Conservation (phyloP, 257 asterid genomes). For the Orobanche coerulescens region DNA sequence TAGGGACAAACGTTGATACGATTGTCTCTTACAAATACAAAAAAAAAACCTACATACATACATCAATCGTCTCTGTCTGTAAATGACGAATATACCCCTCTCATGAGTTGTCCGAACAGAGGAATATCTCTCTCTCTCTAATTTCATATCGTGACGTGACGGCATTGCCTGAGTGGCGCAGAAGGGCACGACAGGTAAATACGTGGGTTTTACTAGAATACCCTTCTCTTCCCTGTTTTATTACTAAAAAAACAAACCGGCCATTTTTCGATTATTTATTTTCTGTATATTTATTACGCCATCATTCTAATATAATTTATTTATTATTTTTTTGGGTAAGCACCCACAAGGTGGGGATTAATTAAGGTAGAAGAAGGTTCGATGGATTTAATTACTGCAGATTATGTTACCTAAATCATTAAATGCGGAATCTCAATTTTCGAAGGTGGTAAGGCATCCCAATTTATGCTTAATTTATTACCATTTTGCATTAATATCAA, state of each 20-base stretch:
- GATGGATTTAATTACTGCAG: not conserved
- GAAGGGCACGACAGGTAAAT: slow-evolving; percentile 17
- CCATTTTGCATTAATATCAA: too few relatives aligned
- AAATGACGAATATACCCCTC: slow-evolving; percentile 30
- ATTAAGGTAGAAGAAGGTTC: too few relatives aligned
- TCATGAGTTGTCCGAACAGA: slow-evolving; percentile 7
- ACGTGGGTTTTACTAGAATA: not conserved
- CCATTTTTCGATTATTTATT: too few relatives aligned
- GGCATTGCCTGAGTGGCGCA: slow-evolving; percentile 21
- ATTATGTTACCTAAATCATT: not conserved
- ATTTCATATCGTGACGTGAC: slow-evolving; percentile 23
- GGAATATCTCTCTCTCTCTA: slow-evolving; percentile 25
- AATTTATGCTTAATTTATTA: too few relatives aligned
- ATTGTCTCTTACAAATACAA: not conserved
- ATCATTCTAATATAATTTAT: too few relatives aligned
- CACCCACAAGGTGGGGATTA: too few relatives aligned
- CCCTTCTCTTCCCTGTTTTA: too few relatives aligned
- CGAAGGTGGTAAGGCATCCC: too few relatives aligned
- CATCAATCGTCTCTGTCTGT: not conserved
- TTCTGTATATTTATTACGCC: too few relatives aligned
- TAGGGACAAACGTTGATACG: slow-evolving; percentile 26
- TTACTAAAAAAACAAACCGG: too few relatives aligned
- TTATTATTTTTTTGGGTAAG: too few relatives aligned
- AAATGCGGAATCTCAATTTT: not conserved
- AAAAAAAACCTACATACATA: not conserved